Percentiles rank a stretch among this genome's conserved stretches.
Evolutionary conservation across 2,329 filamentous ascomycete species (phyloP).

Genomic region (Penicillium glabrum): DNA sequence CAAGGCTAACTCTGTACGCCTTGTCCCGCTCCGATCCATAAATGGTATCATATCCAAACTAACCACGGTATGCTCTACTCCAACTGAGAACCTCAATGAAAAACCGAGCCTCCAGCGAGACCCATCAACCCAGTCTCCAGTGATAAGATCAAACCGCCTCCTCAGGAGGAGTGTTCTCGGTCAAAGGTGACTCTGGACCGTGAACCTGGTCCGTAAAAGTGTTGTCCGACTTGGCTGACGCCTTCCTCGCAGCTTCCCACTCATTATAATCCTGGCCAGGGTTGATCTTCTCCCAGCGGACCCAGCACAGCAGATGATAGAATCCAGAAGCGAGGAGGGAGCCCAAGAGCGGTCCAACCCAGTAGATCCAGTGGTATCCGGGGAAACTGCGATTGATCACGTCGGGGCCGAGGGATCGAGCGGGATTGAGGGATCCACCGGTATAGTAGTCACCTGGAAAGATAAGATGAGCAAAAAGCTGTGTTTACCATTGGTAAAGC

Average conservation of each 20-base stretch:
- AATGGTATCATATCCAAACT: background rate
- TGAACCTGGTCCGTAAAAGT: constrained; percentile 11
- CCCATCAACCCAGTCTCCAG: background rate
- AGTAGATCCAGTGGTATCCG: constrained; percentile 53
- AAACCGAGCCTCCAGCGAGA: background rate
- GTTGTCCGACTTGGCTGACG: constrained; percentile 14
- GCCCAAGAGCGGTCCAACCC: constrained; percentile 49
- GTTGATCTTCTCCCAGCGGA: constrained; percentile 46
- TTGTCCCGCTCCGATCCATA: background rate
- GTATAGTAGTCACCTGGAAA: constrained; percentile 47
- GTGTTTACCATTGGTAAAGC: background rate
- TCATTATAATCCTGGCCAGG: constrained; percentile 58
- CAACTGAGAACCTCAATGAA: background rate
- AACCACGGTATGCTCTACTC: background rate
- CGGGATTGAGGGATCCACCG: constrained; percentile 50
- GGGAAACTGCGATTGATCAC: constrained; percentile 48
- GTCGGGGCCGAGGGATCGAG: constrained; percentile 50
- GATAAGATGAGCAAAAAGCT: background rate
- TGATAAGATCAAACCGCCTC: background rate
- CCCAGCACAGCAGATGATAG: constrained; percentile 49
- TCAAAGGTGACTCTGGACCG: background rate
- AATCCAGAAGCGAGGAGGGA: constrained; percentile 51
- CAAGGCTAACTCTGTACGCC: background rate
- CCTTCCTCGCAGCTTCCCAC: constrained; percentile 26
- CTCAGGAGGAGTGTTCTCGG: background rate